Evolutionary conservation across 306 rosid genomes (phyloP), one percentile per base, ranked within the genome.

Genomic region (Nissolia schottii): DNA sequence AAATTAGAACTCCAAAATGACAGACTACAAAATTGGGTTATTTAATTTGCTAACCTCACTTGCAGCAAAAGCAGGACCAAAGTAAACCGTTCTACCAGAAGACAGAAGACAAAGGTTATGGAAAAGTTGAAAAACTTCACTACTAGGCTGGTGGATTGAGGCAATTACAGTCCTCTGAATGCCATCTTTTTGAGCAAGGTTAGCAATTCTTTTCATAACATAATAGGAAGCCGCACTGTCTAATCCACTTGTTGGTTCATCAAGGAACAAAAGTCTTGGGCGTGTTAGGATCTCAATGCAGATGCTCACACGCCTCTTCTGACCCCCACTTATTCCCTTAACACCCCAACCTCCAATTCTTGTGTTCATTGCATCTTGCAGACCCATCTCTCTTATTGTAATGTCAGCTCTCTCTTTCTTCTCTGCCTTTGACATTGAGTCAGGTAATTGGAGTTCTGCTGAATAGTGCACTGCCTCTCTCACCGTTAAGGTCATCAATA

Each of bases 191-290:
- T 75, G 43, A 12, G 71, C 79, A 3, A 78, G 62, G 25, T 67
- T 35, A 1, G 92, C 86, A 2, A 90, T 86, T 78, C 89, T 76
- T 41, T 70, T 88, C 89, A 90, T 88, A 5, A 90, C 94, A 62
- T 86, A 86, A 22, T 81, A 86, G 7, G 96, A 88, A 10, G 96
- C 94, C 7, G 96, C 96, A 57, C 96, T 90, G 14, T 90, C 96
- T 4, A 90, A 78, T 16, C 94, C 94, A 65, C 87, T 84, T 0
- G 87, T 80, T 32, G 85, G 87, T 58, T 84, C 87, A 71, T 84
- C 87, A 35, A 84, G 87, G 38, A 84, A 84, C 1, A 84, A 67
- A 68, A 84, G 87, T 2, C 13, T 65, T 0, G 85, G 87, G 6
- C 80, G 80, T 20, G 85, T 84, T 2, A 84, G 37, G n/a, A 84